Evolutionary conservation across 148 eudicot genomes (phyloP), one percentile per base, ranked within the genome.

Genomic region (Amaranthus palmeri): DNA sequence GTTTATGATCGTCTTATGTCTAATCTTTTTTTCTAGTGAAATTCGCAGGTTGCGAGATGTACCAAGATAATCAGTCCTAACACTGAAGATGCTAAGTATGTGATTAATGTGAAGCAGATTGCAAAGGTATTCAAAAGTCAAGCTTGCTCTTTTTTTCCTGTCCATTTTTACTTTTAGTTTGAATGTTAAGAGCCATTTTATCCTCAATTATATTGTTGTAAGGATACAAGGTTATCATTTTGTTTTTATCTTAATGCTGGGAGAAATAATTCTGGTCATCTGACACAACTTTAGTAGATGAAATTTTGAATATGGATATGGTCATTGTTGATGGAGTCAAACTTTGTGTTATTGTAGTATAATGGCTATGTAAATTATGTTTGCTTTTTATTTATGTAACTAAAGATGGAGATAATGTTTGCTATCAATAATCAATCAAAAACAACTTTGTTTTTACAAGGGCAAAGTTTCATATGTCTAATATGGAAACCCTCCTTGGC

Each of bases 11-110:
- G 36, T 50, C 45, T 69, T 17, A 71, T 43, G 49, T 50, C 52
- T 54, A 52, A 63, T 68, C 36, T 25, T 25, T 78, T 10, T 7
- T 72, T 72, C 42, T 71, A 72, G 54, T 67, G 36, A 57, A 63
- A 51, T 65, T 41, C 17, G 44, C 84, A 96, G 97, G 99, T 96
- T 61, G 97, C 97, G 51, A 88, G 99, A 79, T 96, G 99, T 80
- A 96, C 99, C 25, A 96, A 92, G 91, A 96, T 92, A 13, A 96
- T 96, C 69, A 96, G 69, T 71, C 99, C 99, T 49, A 96, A 96
- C 79, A 90, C 99, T 40, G 99, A 96, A 68, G 99, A 90, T 73
- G 99, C 96, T 6, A 92, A 96, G 72, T 96, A 96, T 76, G 92
- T 96, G 61, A 92, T 96, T 36, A 92, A 96, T 77, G 93, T 92